Conservation (phyloP, 352 stramenopile genomes). For the Pythium pyrilobum region DNA sequence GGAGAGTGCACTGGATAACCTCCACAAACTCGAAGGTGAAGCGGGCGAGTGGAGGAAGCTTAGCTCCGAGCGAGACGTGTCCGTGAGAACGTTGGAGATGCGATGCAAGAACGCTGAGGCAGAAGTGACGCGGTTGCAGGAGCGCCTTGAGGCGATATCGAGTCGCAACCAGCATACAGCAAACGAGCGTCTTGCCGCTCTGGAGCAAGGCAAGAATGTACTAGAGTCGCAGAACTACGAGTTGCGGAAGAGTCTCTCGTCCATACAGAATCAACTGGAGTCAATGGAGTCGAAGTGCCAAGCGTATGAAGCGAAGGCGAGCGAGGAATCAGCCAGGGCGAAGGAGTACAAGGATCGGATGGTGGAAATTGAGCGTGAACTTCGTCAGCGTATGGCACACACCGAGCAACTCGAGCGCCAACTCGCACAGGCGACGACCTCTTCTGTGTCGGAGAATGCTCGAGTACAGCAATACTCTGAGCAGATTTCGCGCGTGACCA, state of each 20-base stretch:
- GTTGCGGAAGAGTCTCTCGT: slow-evolving; percentile 37
- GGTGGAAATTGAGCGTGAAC: slow-evolving; percentile 19
- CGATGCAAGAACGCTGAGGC: slow-evolving; percentile 35
- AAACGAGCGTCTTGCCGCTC: slow-evolving; percentile 44
- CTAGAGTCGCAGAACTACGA: slow-evolving; percentile 54
- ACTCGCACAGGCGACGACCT: slow-evolving; percentile 28
- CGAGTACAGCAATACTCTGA: slow-evolving; percentile 35
- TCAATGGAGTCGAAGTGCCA: slow-evolving; percentile 39
- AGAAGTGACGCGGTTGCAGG: slow-evolving; percentile 33
- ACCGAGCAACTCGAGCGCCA: slow-evolving; percentile 43
- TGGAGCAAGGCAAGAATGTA: slow-evolving; percentile 46
- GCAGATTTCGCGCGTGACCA: slow-evolving; percentile 29
- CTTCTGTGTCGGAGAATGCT: slow-evolving; percentile 29
- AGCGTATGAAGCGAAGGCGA: slow-evolving; percentile 25
- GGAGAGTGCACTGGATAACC: slow-evolving; percentile 31
- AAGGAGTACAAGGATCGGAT: slow-evolving; percentile 33
- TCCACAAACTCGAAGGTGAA: slow-evolving; percentile 44
- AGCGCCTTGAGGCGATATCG: slow-evolving; percentile 34
- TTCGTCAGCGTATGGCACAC: slow-evolving; percentile 21
- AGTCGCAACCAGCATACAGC: slow-evolving; percentile 38
- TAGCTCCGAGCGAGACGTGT: slow-evolving; percentile 35
- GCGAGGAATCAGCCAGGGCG: slow-evolving; percentile 28
- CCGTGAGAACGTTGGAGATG: slow-evolving; percentile 36
- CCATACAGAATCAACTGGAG: slow-evolving; percentile 45
- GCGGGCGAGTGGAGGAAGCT: slow-evolving; percentile 34